Evolutionary conservation across 306 rosid species (phyloP), one percentile per base, ranked within the genome.

Genomic region (Cucumis cinereus): DNA sequence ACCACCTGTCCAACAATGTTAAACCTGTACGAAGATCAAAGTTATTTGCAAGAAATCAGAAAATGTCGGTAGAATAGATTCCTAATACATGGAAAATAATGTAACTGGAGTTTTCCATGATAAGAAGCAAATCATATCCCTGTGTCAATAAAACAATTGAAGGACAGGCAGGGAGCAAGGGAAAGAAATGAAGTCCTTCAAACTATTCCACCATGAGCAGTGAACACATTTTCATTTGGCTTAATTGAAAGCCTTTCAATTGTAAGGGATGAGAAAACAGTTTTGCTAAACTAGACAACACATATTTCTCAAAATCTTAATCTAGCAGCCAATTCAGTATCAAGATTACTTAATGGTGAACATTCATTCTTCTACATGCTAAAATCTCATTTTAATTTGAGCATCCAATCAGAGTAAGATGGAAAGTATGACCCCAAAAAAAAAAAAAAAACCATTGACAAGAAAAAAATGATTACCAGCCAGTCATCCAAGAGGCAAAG

Each of bases 1-100:
- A 79, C 61, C 89, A 94, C 98, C 98, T 94, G 98, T 33, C 98
- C 98, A 83, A 94, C 96, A 78, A 94, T 92, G 86, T 92, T 91
- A 91, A 94, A 94, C 97, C 98, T 94, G 79, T 63, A 90, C 88
- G 79, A 79, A 78, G 63, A 61, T 54, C 77, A 73, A 86, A 86
- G 73, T 19, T 43, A 80, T 79, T 19, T 53, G 79, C 77, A 62
- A 53, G 47, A 45, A 55, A 73, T 86, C 75, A 86, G 88, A 66
- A 64, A 36, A 74, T 52, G 52, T 49, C 8, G 35, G 52, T 33
- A 67, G 74, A 75, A 33, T 10, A 43, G 30, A 30, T 30, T 30
- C 35, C 20, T 14, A 69, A 26, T 71, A 13, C 24, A 71, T 47
- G 22, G 58, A 49, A 73, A 20, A 19, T 20, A 53, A 53, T n/a